Base-by-base conservation (phyloP, 2,329 filamentous ascomycete genomes). In the Neopestalotiopsis clavispora region DNA sequence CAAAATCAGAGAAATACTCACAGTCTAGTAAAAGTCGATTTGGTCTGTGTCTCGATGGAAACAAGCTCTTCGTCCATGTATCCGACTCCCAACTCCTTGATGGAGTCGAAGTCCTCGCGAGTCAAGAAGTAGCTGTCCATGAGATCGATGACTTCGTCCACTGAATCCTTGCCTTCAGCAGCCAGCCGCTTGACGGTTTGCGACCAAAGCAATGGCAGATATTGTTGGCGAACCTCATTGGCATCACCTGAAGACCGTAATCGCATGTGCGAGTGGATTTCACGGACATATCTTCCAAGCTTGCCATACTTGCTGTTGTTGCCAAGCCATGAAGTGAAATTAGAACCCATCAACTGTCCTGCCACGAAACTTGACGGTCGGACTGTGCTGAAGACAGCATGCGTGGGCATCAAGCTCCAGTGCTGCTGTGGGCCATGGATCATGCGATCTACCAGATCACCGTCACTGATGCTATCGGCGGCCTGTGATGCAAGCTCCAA, bases 101-200 rank as follows among this genome's bases (percentile, higher is more conserved):
- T 94, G 10, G 91, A 92, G 77, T 99, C 96, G 80, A 95, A 97
- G 78, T 99, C 96, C 30, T 99, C 96, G 71, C 92, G 92, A 0
- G 96, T 98, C 68, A 99, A 85, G 80, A 92, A 99, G 81, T 99
- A 99, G 78, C 92, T 94, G 78, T 99, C 96, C 96, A 99, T 98
- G 67, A 98, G 86, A 67, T 96, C 90, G 76, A 99, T 99, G 67
- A 98, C 91, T 1, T 93, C 91, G 1, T 89, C 86, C 4, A 98
- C 92, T 7, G 88, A 88, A 1, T 97, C 94, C 75, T 94, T 96
- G 74, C 96, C 96, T 68, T 97, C 91, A 0, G 84, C 79, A 74
- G 94, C 88, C 67, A 99, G 84, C 69, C 89, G 87, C 74, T 92
- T 90, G 72, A 97, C 86, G 28, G 95, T 86, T 76, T 91, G 89